A percentile compares a stretch with the other conserved stretches of the same genome.
phyloP scores from a whole-genome alignment of 164 flowering plant genomes.

The Chloranthus sessilifolius region DNA sequence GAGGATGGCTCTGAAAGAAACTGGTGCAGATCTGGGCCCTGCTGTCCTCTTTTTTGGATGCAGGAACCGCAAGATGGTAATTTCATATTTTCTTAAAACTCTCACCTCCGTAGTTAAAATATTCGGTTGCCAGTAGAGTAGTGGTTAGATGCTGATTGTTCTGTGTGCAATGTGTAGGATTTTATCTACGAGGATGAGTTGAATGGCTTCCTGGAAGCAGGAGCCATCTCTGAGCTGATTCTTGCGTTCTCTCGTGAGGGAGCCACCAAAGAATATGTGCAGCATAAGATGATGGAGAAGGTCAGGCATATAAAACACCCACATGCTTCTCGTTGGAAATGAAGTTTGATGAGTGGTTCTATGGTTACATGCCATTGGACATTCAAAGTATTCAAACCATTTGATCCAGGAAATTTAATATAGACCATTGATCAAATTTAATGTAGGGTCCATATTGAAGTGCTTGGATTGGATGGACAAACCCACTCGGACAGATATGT shows the following conservation, averaged over 20 bases:
- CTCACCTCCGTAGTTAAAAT: background rate
- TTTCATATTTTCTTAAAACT: too few species aligned
- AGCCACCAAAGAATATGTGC: slow-evolving; percentile 86
- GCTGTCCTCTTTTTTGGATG: slow-evolving; percentile 87
- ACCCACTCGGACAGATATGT: too few species aligned
- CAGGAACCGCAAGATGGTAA: slow-evolving; percentile 80
- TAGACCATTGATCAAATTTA: too few species aligned
- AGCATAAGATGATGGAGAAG: slow-evolving; percentile 90
- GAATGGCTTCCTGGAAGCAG: slow-evolving; percentile 52
- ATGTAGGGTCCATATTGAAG: too few species aligned
- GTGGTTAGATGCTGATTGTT: background rate
- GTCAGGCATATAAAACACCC: slow-evolving; percentile 31
- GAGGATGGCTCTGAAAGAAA: slow-evolving; percentile 76
- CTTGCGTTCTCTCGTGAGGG: slow-evolving; percentile 96
- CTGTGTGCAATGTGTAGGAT: slow-evolving; percentile 41
- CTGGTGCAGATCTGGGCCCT: slow-evolving; percentile 71
- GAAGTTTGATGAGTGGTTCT: too few species aligned
- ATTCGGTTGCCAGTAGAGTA: background rate
- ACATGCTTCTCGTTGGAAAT: too few species aligned
- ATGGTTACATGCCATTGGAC: too few species aligned
- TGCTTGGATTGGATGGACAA: too few species aligned
- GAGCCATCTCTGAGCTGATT: slow-evolving; percentile 70
- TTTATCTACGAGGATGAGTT: slow-evolving; percentile 90
- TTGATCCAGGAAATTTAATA: too few species aligned
- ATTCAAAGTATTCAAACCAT: too few species aligned